Conservation (phyloP, 345 rosid species). For the Salix udensis region DNA sequence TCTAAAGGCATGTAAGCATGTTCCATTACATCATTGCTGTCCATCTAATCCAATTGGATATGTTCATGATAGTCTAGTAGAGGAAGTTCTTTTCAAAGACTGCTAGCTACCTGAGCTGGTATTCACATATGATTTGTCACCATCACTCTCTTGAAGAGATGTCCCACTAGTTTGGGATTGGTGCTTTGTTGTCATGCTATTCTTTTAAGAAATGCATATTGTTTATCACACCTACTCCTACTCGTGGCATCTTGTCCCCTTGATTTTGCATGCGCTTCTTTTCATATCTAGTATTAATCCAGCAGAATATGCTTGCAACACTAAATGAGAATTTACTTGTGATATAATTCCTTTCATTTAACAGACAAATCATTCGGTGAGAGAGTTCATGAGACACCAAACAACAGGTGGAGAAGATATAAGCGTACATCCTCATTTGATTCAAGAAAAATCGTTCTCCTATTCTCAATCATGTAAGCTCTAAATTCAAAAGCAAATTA, state of each 20-base stretch:
- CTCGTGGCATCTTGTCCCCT: background rate
- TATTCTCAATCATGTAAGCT: slow-evolving; percentile 85
- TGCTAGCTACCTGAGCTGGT: background rate
- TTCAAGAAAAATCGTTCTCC: slow-evolving; percentile 76
- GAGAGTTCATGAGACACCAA: slow-evolving; percentile 57
- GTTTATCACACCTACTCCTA: background rate
- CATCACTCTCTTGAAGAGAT: too few relatives aligned
- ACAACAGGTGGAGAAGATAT: slow-evolving; percentile 81
- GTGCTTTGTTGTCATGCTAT: too few relatives aligned
- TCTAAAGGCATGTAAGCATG: slow-evolving; percentile 17
- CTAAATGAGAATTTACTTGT: background rate
- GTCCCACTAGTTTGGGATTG: too few relatives aligned
- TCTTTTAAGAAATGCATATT: background rate
- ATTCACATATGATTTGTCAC: background rate
- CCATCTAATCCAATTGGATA: background rate
- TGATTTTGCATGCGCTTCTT: background rate
- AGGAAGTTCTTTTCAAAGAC: background rate
- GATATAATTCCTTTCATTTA: background rate
- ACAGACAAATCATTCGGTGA: slow-evolving; percentile 61
- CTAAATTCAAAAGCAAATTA: slow-evolving; percentile 9
- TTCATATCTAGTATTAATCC: background rate
- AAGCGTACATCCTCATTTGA: slow-evolving; percentile 82
- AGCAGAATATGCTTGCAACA: background rate
- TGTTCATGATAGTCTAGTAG: background rate
- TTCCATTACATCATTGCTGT: background rate